phyloP scores from a whole-genome alignment of 169 alveolate genomes.

The Hepatocystis sp. region DNA sequence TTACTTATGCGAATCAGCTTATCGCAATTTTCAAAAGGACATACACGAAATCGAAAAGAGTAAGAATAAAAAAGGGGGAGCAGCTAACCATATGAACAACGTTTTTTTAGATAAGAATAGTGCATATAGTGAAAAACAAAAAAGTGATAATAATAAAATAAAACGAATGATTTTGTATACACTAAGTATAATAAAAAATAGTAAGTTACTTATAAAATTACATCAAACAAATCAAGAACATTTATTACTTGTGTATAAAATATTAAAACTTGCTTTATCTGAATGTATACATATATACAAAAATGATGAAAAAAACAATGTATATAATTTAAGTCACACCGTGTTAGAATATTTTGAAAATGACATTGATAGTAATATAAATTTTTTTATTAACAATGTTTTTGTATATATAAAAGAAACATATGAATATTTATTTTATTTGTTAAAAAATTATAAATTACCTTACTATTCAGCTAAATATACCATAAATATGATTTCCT shows the following conservation, averaged over 20 bases:
- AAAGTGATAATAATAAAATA: conserved; percentile 32
- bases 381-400: conserved; percentile 44
- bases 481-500: conserved; percentile 75
- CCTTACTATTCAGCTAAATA: conserved; percentile 68
- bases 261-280: conserved; percentile 44
- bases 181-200: conserved; percentile 59
- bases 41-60: conserved; percentile 60
- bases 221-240: conserved; percentile 76
- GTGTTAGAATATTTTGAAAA: conserved; percentile 75
- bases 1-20: conserved; percentile 66
- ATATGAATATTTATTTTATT: conserved; percentile 66
- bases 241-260: conserved; percentile 50
- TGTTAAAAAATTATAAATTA: conserved; percentile 50
- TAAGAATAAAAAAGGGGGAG: conserved; percentile 26
- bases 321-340: conserved; percentile 49
- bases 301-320: conserved; percentile 59
- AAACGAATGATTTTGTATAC: conserved; percentile 69
- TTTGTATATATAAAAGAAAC: conserved; percentile 65
- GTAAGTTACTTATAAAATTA: conserved; percentile 44
- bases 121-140: conserved; percentile 11
- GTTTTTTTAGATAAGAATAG: conserved; percentile 12
- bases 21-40: conserved; percentile 60
- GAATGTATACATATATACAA: conserved; percentile 74
- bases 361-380: conserved; percentile 61
- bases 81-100: not conserved